Evolutionary conservation across 2,329 filamentous ascomycete genomes (phyloP), one percentile per base, ranked within the genome.

Genomic region (Claviceps purpurea): DNA sequence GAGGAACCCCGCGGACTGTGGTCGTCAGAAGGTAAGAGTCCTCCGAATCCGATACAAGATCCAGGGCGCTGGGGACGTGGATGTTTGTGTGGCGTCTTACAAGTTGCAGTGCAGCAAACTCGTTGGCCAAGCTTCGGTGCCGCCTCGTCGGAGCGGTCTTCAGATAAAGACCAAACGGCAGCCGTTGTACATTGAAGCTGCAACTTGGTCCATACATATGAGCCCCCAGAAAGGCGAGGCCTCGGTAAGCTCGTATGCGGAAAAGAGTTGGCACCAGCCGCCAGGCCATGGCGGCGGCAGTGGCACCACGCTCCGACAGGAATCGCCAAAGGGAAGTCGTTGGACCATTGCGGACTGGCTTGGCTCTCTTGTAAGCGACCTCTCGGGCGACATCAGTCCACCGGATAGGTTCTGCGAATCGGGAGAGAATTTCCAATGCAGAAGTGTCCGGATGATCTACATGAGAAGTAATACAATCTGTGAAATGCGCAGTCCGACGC

Each of bases 91-190:
- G 18, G 5, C 53, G 43, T 13, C 51, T 37, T 10, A 55, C 43
- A n/a, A 55, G 43, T 26, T 50, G 24, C 30, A 55, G 11, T 0
- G 53, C 39, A 41, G 47, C 47, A 16, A 48, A 51, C 18, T 53
- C 48, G 20, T 55, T 54, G 50, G 47, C 46, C 47, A 52, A 26
- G 4, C 14, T 14, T 11, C 24, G 11, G 24, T 51, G n/a, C 16
- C n/a, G 1, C 11, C 22, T 2, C 5, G 10, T 16, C 2, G 1
- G 2, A n/a, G n/a, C n/a, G 4, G 24, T 20, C n/a, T 57, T 60
- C 38, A 57, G 18, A 44, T 58, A 57, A 34, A 60, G 49, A 4
- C 58, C 57, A 46, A 59, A 56, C 11, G 57, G 57, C 42, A 60
- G 50, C 16, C 48, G 51, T 50, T 58, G 58, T 24, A 58, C 57